Percentiles rank a stretch among this genome's conserved stretches.
Conservation (phyloP, 768 basidiomycete genomes). For the Leccinum aurantiacum region DNA sequence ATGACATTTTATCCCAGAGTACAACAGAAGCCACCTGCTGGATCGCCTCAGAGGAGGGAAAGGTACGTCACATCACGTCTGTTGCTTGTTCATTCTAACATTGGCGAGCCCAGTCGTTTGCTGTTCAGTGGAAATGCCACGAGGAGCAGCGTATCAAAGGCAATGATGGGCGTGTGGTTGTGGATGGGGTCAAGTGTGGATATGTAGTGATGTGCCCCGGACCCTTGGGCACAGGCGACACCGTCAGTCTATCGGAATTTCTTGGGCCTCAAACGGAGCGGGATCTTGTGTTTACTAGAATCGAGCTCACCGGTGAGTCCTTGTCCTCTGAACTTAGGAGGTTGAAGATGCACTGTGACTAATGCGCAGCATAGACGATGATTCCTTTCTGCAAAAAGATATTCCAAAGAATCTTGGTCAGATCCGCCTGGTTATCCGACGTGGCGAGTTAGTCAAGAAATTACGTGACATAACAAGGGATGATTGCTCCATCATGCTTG, state of each 20-base stretch:
- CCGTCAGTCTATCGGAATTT: background rate
- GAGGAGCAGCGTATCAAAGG: background rate
- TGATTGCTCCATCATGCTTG: background rate
- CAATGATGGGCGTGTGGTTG: background rate
- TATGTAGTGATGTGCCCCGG: background rate
- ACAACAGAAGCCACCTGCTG: background rate
- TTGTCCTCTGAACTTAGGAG: background rate
- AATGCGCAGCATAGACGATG: slow-evolving; percentile 17
- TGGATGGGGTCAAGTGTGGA: background rate
- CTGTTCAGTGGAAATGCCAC: background rate
- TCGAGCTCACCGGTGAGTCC: background rate
- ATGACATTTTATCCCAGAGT: background rate
- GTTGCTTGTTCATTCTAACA: background rate
- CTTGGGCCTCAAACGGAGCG: background rate
- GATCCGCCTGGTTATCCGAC: slow-evolving; percentile 6
- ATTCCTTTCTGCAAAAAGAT: slow-evolving; percentile 11
- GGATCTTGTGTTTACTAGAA: background rate
- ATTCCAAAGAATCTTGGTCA: slow-evolving; percentile 16
- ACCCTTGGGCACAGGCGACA: background rate
- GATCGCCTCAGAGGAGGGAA: background rate
- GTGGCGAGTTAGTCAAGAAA: background rate
- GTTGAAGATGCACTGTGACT: background rate
- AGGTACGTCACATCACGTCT: background rate
- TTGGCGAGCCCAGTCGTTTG: background rate
- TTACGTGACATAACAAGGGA: background rate